Evolutionary conservation across 2,329 filamentous ascomycete genomes (phyloP).

Genomic region (Fusarium succisae): DNA sequence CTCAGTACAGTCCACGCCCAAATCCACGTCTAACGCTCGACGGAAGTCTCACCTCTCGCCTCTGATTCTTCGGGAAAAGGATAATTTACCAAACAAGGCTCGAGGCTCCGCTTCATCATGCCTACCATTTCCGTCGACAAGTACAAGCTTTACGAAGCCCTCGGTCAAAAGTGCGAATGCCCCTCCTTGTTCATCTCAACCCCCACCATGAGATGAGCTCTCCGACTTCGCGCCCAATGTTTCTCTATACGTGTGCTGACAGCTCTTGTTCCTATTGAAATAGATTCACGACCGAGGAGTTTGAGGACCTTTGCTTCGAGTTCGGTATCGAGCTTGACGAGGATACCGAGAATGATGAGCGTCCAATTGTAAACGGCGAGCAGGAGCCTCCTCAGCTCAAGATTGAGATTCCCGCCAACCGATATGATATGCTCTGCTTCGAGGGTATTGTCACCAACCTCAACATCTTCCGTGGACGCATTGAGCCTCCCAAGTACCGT

Average conservation of each 20-base stretch:
- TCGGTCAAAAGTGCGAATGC: constrained; percentile 78
- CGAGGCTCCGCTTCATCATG: constrained; percentile 65
- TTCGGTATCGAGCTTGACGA: constrained; percentile 98
- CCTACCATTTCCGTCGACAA: constrained; percentile 98
- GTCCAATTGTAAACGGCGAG: constrained; percentile 78
- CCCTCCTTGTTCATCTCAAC: constrained; percentile 31
- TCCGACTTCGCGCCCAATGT: constrained; percentile 28
- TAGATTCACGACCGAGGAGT: constrained; percentile 91
- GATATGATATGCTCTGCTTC: constrained; percentile 95
- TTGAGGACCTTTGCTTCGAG: constrained; percentile 98
- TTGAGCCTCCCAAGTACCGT: constrained; percentile 80
- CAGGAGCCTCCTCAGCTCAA: constrained; percentile 93
- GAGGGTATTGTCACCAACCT: constrained; percentile 96
- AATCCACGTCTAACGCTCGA: constrained; percentile 32
- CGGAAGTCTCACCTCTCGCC: constrained; percentile 29
- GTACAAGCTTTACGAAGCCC: constrained; percentile 90
- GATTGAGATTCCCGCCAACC: constrained; percentile 97
- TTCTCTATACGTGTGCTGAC: constrained; percentile 27
- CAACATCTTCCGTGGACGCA: constrained; percentile 88
- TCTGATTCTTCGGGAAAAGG: constrained; percentile 31
- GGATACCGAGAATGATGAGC: constrained; percentile 82
- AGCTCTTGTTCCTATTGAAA: constrained; percentile 1
- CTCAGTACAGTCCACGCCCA: constrained; percentile 43
- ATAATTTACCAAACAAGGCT: constrained; percentile 22
- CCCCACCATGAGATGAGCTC: constrained; percentile 31